Base-by-base conservation (phyloP, 345 rosid genomes). In the Clausena lansium region DNA sequence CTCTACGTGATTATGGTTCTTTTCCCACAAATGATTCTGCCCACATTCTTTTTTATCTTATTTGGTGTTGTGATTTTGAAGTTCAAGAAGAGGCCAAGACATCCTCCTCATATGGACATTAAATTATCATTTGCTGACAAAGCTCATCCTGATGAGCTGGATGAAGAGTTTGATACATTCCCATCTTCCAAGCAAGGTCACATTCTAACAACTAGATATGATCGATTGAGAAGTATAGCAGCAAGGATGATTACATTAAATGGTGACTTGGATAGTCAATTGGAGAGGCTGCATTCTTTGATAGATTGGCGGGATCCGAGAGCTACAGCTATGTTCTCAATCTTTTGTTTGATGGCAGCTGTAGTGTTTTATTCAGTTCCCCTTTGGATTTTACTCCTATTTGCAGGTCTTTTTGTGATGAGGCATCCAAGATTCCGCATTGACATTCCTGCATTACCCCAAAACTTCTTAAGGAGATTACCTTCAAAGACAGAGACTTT, bases 141-240 rank as follows among this genome's bases (percentile, higher is more conserved):
- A 1, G 81, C 77, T 0, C 71, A 58, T 45, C 39, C 78, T 2
- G 88, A 85, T 41, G 92, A 87, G 38, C 63, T 84, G n/a, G 87
- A 87, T 22, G 92, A 89, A 76, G 92, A 89, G 75, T 78, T 89
- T 9, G 92, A 87, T 7, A 80, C 90, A 11, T 87, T 84, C 63
- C 92, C 92, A 19, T 52, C 89, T 10, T 84, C 90, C 0, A 75
- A 47, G 20, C 71, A 63, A 0, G 66, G 71, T 2, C 86, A 85
- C 0, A 64, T 80, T 22, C 67, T 87, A 25, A 82, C 77, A 70
- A 62, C 14, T 50, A 82, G 92, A 77, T 89, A 89, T 32, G 92
- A 89, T 47, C 67, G 87, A 6, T 30, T 89, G 58, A 85, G 92
- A 77, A 78, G 83, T 76, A 81, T 87, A 25, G 89, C 79, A 1